phyloP scores from a whole-genome alignment of 495 filamentous ascomycete species.

The Articulospora tetracladia region DNA sequence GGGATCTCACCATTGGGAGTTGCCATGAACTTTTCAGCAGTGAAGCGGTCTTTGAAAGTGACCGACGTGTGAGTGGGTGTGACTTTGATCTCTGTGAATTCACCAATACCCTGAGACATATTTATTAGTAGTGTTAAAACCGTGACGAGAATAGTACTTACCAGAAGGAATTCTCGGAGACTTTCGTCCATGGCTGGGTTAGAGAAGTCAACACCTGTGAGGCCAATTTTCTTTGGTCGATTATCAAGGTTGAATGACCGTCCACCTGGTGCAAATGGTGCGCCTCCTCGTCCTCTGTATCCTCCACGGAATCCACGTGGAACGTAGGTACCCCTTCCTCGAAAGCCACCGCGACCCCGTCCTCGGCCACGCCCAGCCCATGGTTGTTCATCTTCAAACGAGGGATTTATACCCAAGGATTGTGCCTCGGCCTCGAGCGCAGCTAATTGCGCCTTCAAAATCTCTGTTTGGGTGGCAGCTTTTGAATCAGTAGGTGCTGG shows the following conservation, averaged over 20 bases:
- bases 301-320: constrained; percentile 42
- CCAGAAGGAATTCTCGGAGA: constrained; percentile 79
- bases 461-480: constrained; percentile 55
- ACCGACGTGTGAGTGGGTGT: constrained; percentile 61
- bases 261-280: constrained; percentile 33
- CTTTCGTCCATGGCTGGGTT: constrained; percentile 72
- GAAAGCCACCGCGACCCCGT: constrained; percentile 43
- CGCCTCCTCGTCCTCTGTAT: constrained; percentile 55
- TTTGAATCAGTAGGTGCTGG: constrained; percentile 32
- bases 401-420: constrained; percentile 66
- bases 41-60: constrained; percentile 83
- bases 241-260: constrained; percentile 81
- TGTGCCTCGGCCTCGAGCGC: constrained; percentile 82
- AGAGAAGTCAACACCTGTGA: constrained; percentile 67
- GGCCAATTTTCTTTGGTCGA: constrained; percentile 69
- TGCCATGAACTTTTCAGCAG: constrained; percentile 80
- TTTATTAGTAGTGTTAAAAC: constrained; percentile 21
- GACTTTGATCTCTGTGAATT: constrained; percentile 72
- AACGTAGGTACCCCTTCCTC: constrained; percentile 39
- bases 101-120: constrained; percentile 70
- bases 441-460: constrained; percentile 75
- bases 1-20: constrained; percentile 60
- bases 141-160: constrained; percentile 41
- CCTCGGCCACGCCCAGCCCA: constrained; percentile 36
- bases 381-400: constrained; percentile 37